A percentile compares a stretch with the other conserved stretches of the same genome.
These are phyloP conservation scores for Pichia ethanolica DNA, from an alignment of 805 yeast species.

Conservation along the genomic window DNA sequence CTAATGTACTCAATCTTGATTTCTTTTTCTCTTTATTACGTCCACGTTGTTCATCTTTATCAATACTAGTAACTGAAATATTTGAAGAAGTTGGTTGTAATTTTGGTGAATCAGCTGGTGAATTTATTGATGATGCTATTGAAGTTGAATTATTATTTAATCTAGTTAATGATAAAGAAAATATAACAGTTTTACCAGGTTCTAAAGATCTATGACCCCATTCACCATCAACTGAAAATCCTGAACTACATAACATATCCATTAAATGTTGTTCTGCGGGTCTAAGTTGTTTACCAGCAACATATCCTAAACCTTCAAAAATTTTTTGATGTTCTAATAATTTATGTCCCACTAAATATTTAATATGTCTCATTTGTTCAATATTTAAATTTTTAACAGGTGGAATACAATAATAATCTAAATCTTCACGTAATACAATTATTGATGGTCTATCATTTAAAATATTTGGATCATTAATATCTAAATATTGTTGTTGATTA, in stretches of 20 bases:
- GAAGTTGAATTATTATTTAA: slow-evolving; percentile 28
- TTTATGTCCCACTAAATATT: slow-evolving; percentile 63
- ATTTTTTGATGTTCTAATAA: slow-evolving; percentile 51
- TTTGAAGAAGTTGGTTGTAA: slow-evolving; percentile 25
- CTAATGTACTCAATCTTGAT: slow-evolving; percentile 50
- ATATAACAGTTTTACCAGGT: slow-evolving; percentile 79
- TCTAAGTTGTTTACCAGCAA: slow-evolving; percentile 48
- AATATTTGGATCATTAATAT: slow-evolving; percentile 47
- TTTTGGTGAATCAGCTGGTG: slow-evolving; percentile 20
- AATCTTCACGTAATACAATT: slow-evolving; percentile 86
- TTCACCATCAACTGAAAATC: slow-evolving; percentile 53
- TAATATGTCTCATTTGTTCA: slow-evolving; percentile 60
- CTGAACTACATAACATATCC: slow-evolving; percentile 91
- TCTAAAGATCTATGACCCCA: slow-evolving; percentile 94
- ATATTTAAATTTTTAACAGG: slow-evolving; percentile 48
- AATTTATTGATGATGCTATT: slow-evolving; percentile 11
- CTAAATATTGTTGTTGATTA: slow-evolving; percentile 21
- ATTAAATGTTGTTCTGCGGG: slow-evolving; percentile 92
- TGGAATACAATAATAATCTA: slow-evolving; percentile 89
- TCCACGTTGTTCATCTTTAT: slow-evolving; percentile 12
- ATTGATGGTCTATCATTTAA: slow-evolving; percentile 79
- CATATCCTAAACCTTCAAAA: slow-evolving; percentile 74
- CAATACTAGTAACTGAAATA: slow-evolving; percentile 8
- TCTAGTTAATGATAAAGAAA: slow-evolving; percentile 70
- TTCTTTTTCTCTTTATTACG: slow-evolving; percentile 15